Evolutionary conservation across 2,329 filamentous ascomycete genomes (phyloP).

Genomic region (Colletotrichum sidae): DNA sequence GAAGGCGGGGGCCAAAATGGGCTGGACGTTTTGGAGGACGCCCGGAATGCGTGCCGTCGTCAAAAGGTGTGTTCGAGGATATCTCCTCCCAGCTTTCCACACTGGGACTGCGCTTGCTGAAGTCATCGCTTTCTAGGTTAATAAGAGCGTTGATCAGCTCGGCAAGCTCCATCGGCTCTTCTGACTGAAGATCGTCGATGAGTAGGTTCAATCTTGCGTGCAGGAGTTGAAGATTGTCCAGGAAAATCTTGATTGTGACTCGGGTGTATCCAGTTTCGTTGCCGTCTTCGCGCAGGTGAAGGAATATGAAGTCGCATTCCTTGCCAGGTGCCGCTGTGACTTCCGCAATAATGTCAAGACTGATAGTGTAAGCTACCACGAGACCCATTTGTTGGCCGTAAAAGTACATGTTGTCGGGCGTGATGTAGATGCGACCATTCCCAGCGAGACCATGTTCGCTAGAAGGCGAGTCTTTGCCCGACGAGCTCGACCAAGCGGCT

Average conservation of each 20-base stretch:
- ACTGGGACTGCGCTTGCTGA: conserved; percentile 74
- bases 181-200: conserved; percentile 81
- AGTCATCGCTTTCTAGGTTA: conserved; percentile 76
- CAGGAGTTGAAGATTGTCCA: conserved; percentile 86
- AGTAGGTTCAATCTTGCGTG: conserved; percentile 87
- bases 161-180: conserved; percentile 75
- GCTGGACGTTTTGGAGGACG: conserved; percentile 49
- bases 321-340: conserved; percentile 90
- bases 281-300: conserved; percentile 77
- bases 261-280: conserved; percentile 75
- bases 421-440: conserved; percentile 86
- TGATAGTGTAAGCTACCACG: conserved; percentile 83
- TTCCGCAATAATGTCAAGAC: conserved; percentile 82
- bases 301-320: conserved; percentile 92
- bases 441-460: conserved; percentile 65
- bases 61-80: conserved; percentile 67
- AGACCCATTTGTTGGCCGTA: conserved; percentile 96
- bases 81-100: conserved; percentile 94
- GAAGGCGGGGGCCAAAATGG: conserved; percentile 51
- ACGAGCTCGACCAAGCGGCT: conserved; percentile 80
- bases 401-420: conserved; percentile 89
- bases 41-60: conserved; percentile 65
- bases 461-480: conserved; percentile 53
- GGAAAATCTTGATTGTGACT: conserved; percentile 90
- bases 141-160: conserved; percentile 79